Conservation (phyloP, 1,284 basidiomycete genomes). For the Pseudozyma thailandica region DNA sequence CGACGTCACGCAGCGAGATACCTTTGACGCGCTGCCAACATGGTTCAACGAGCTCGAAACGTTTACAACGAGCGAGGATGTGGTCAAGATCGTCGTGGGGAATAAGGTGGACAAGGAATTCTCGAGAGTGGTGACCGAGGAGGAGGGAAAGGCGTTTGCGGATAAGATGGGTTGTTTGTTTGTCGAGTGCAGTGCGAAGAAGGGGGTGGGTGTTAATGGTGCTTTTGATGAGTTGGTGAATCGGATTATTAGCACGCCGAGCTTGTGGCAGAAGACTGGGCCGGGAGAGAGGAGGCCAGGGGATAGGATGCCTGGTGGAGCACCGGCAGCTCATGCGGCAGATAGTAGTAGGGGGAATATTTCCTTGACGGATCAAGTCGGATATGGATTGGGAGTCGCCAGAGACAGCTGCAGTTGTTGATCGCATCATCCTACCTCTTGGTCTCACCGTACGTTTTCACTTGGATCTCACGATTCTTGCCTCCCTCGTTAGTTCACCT, state of each 20-base stretch:
- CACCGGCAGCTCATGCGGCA: conserved; percentile 52
- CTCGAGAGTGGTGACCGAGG: conserved; percentile 82
- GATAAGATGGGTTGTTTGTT: conserved; percentile 83
- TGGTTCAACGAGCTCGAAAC: conserved; percentile 97
- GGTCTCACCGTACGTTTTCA: neutral
- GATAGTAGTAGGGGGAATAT: conserved; percentile 58
- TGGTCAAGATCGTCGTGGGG: conserved; percentile 92
- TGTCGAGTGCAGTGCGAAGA: conserved; percentile 75
- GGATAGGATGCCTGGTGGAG: conserved; percentile 66
- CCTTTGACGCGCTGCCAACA: conserved; percentile 88
- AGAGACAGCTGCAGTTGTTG: conserved; percentile 54
- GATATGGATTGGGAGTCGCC: conserved; percentile 45
- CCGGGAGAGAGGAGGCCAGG: conserved; percentile 62
- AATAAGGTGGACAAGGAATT: conserved; percentile 95
- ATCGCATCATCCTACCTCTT: neutral
- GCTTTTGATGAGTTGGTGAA: conserved; percentile 67
- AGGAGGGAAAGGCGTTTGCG: conserved; percentile 85
- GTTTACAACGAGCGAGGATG: conserved; percentile 77
- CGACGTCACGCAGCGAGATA: conserved; percentile 88
- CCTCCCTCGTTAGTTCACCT: no score
- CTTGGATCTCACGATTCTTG: neutral
- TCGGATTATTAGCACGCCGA: conserved; percentile 62
- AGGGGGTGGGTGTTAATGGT: conserved; percentile 59
- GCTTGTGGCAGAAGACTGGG: conserved; percentile 57
- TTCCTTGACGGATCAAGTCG: conserved; percentile 49